Conservation (phyloP, 495 filamentous ascomycete species). For the Aspergillus panamensis region DNA sequence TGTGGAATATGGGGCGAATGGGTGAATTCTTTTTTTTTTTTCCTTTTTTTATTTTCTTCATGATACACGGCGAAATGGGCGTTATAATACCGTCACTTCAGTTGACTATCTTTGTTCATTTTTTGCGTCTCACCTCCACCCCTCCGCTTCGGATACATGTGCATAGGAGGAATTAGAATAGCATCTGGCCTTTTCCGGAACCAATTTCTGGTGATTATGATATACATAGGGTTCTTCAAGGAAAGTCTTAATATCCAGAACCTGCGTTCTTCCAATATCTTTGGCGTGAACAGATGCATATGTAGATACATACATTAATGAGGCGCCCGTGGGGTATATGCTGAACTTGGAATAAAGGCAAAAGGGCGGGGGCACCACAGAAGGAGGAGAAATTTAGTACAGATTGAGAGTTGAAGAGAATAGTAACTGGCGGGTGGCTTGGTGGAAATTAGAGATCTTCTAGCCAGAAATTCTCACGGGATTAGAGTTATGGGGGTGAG, state of each 20-base stretch:
- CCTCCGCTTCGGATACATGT: neutral
- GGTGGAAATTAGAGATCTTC: neutral
- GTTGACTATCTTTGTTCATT: conserved; percentile 5
- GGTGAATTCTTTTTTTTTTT: conserved; percentile 12
- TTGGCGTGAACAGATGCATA: neutral
- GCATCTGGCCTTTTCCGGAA: neutral
- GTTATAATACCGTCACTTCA: conserved; percentile 1
- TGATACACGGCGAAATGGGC: conserved; percentile 10
- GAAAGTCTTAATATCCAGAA: neutral
- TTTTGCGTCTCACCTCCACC: neutral
- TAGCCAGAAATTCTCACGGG: neutral
- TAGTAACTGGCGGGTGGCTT: neutral
- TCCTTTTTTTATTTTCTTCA: neutral
- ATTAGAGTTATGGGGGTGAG: neutral
- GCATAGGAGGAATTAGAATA: conserved; percentile 12
- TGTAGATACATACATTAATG: conserved; percentile 6
- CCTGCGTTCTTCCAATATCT: neutral
- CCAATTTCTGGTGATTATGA: neutral
- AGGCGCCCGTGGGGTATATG: conserved; percentile 17
- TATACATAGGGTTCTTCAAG: neutral
- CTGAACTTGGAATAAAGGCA: conserved; percentile 8
- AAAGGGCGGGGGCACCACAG: conserved; percentile 3
- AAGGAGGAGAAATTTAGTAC: conserved; percentile 5
- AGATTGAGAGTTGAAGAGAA: neutral
- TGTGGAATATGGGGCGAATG: conserved; percentile 18